Base-by-base conservation (phyloP, 441 rosid species). In the Populus hybrid region DNA sequence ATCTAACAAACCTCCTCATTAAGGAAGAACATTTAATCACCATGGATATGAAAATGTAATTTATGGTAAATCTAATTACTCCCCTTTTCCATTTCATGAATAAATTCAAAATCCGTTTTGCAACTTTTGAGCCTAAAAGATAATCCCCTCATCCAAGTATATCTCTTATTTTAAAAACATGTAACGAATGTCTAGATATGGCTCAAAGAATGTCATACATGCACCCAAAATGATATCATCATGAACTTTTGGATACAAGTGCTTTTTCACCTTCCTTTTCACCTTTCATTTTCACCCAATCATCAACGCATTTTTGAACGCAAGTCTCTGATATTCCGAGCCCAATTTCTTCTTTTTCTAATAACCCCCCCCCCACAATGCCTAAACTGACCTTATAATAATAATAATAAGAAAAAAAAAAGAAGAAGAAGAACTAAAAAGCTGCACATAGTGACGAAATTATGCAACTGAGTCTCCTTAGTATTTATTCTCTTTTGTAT, bases 371-470 rank as follows among this genome's bases (percentile, higher is more conserved):
- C 7, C 78, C 80, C 68, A 30, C 78, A 71, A 42, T 8, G 89
- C 87, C 89, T 65, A 76, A 82, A 82, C 81, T 71, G 83, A 69
- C 77, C 72, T 67, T 72, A n/a, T 10, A 28, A 64, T 64, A 70
- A 75, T 76, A 32, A 18, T 16, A 68, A 38, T 50, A 70, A 34
- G 75, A 87, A 85, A 90, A 84, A 84, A 2, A 28, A 26, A 70
- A 34, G 59, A 70, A 23, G 75, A 86, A 87, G 89, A 2, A 38
- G 64, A 61, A 28, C n/a, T n/a, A 77, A 87, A 87, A 90, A 85
- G 87, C 88, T 83, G 92, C 87, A 81, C 46, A 78, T 75, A 8
- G 61, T 16, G 89, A 86, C 92, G 87, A 84, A 72, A 10, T 40
- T 28, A 28, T 69, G 78, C 85, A 80, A 69, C 87, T 12, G 80